Evolutionary conservation across 495 filamentous ascomycete species (phyloP).

Genomic region (Hypoxylon fuscum): DNA sequence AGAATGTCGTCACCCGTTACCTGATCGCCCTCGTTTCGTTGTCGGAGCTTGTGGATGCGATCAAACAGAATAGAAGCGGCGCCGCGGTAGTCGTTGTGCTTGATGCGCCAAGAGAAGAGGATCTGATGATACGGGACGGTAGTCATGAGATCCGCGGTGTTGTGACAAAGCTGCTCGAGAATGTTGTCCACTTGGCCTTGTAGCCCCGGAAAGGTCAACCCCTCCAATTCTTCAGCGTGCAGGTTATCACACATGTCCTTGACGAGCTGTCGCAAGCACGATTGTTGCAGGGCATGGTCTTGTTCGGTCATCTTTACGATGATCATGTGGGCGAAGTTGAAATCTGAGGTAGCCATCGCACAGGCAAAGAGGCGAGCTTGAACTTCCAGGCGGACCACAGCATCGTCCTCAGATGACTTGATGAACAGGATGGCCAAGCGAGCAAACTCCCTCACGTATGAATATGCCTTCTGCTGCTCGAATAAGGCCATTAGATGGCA

Average conservation of each 20-base stretch:
- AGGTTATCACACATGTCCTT: constrained; percentile 74
- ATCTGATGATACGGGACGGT: constrained; percentile 79
- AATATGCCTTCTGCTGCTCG: constrained; percentile 76
- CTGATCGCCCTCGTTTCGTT: constrained; percentile 56
- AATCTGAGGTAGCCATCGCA: constrained; percentile 76
- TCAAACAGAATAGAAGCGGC: constrained; percentile 81
- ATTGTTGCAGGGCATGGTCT: constrained; percentile 70
- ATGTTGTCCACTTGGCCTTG: constrained; percentile 80
- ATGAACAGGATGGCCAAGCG: constrained; percentile 76
- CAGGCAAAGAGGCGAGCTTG: constrained; percentile 85
- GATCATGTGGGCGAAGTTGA: constrained; percentile 82
- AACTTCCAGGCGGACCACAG: constrained; percentile 66
- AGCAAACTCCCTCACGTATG: constrained; percentile 85
- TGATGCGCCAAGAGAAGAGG: constrained; percentile 88
- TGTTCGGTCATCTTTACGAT: constrained; percentile 75
- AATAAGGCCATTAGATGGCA: constrained; percentile 84
- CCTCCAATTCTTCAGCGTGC: constrained; percentile 72
- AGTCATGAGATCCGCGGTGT: constrained; percentile 63
- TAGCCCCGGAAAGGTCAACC: constrained; percentile 79
- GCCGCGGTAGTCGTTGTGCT: constrained; percentile 84
- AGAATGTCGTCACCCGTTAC: constrained; percentile 60
- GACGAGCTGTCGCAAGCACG: constrained; percentile 71
- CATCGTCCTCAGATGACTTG: constrained; percentile 51
- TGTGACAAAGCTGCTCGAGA: constrained; percentile 69
- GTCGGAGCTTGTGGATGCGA: constrained; percentile 62